These are phyloP conservation scores for Penium margaritaceum DNA, from an alignment of 139 green algal genomes.

Conservation along the genomic window DNA sequence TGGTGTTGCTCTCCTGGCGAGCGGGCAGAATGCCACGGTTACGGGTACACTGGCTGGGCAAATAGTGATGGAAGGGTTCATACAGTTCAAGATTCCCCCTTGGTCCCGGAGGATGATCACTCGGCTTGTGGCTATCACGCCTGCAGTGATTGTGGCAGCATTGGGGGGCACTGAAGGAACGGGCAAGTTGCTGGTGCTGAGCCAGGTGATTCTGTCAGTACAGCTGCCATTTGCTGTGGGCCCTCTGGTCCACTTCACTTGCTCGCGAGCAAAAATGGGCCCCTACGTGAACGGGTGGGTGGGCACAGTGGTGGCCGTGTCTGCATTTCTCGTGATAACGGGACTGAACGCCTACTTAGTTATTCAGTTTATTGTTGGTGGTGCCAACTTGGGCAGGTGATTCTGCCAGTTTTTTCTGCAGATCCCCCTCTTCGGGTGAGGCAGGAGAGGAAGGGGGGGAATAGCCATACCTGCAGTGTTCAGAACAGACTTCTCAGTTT, in stretches of 20 bases:
- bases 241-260: conserved; percentile 64
- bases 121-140: conserved; percentile 46
- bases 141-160: conserved; percentile 52
- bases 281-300: conserved; percentile 48
- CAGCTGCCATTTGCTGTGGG: conserved; percentile 58
- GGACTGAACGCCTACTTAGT: conserved; percentile 55
- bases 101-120: conserved; percentile 47
- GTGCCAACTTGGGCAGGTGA: no score
- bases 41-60: conserved; percentile 72
- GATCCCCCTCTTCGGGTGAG: no score
- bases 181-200: conserved; percentile 51
- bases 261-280: conserved; percentile 40
- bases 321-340: conserved; percentile 51
- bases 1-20: conserved; percentile 43
- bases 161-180: conserved; percentile 52
- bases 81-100: conserved; percentile 45
- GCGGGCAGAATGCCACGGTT: conserved; percentile 65
- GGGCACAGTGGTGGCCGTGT: conserved; percentile 15
- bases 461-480: no score
- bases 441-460: no score
- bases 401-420: no score
- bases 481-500: no score
- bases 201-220: conserved; percentile 61
- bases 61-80: conserved; percentile 65
- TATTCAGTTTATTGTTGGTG: conserved; percentile 20